Evolutionary conservation across 1,139 yeast genomes (phyloP).

Genomic region (Meyerozyma athensensis): DNA sequence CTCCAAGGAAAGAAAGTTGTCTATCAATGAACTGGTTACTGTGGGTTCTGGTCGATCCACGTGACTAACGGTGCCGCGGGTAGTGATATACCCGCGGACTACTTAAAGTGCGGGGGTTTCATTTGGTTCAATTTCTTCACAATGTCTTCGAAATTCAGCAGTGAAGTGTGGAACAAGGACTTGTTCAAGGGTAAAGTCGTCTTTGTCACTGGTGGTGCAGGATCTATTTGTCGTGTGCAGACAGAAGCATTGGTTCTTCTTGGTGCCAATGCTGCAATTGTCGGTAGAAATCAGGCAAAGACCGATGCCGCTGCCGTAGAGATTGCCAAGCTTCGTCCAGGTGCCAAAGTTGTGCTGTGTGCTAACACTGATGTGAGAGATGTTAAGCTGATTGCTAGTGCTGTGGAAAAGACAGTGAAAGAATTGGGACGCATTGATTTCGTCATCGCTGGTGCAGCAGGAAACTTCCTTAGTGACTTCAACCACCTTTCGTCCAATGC

Average conservation of each 20-base stretch:
- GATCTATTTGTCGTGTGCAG: conserved; percentile 24
- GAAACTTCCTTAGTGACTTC: conserved; percentile 24
- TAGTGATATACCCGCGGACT: not conserved
- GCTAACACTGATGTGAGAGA: conserved; percentile 21
- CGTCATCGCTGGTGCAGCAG: conserved; percentile 27
- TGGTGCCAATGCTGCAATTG: conserved; percentile 24
- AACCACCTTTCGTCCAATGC: conserved; percentile 24
- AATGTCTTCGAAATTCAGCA: not conserved
- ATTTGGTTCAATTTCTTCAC: too few relatives aligned
- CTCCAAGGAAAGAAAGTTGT: not conserved
- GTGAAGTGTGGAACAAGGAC: conserved; percentile 12
- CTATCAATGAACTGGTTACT: not conserved
- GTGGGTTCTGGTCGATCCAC: conserved; percentile 1
- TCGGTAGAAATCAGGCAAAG: conserved; percentile 22
- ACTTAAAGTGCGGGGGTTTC: conserved; percentile 2
- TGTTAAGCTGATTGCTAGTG: conserved; percentile 16
- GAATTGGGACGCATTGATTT: conserved; percentile 24
- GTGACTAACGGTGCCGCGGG: not conserved
- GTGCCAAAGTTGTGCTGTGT: conserved; percentile 19
- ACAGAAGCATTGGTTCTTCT: conserved; percentile 24
- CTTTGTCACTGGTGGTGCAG: conserved; percentile 27
- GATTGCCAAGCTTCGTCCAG: conserved; percentile 15
- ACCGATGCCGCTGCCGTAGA: conserved; percentile 17
- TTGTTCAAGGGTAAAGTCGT: conserved; percentile 16
- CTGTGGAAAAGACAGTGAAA: conserved; percentile 19